Percentiles rank a stretch among this genome's conserved stretches.
Conservation (phyloP, 2,329 filamentous ascomycete genomes). For the Penicillium psychrosexuale region DNA sequence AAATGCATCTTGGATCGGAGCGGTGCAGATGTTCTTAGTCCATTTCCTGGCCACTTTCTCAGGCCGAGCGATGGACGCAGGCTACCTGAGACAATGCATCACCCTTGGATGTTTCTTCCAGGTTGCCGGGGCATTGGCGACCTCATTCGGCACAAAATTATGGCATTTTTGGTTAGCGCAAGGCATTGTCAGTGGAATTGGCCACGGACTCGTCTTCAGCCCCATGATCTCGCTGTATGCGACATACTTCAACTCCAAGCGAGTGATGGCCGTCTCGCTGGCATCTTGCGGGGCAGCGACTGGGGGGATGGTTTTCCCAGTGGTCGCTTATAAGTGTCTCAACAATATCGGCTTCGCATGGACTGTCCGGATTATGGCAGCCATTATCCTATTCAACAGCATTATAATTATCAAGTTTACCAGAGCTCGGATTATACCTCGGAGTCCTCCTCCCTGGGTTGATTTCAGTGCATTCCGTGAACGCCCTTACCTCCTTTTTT, state of each 20-base stretch:
- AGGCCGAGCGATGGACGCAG: conserved; percentile 42
- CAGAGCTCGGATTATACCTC: conserved; percentile 42
- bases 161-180: conserved; percentile 52
- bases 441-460: conserved; percentile 55
- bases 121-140: conserved; percentile 47
- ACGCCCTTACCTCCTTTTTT: conserved; percentile 20
- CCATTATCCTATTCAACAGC: conserved; percentile 42
- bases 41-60: conserved; percentile 41
- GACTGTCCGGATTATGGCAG: conserved; percentile 48
- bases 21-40: conserved; percentile 47
- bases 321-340: conserved; percentile 44
- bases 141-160: conserved; percentile 44
- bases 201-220: conserved; percentile 42
- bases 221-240: conserved; percentile 38
- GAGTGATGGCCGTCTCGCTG: conserved; percentile 38
- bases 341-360: conserved; percentile 45
- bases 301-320: conserved; percentile 45
- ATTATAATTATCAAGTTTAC: conserved; percentile 32
- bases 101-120: conserved; percentile 9
- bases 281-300: conserved; percentile 38
- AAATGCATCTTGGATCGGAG: conserved; percentile 48
- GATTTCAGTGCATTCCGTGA: conserved; percentile 48
- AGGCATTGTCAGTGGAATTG: conserved; percentile 43
- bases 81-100: conserved; percentile 34
- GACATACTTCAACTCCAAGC: conserved; percentile 42